Evolutionary conservation across 169 alveolate genomes (phyloP).

Genomic region (Cardiosporidium cionae): DNA sequence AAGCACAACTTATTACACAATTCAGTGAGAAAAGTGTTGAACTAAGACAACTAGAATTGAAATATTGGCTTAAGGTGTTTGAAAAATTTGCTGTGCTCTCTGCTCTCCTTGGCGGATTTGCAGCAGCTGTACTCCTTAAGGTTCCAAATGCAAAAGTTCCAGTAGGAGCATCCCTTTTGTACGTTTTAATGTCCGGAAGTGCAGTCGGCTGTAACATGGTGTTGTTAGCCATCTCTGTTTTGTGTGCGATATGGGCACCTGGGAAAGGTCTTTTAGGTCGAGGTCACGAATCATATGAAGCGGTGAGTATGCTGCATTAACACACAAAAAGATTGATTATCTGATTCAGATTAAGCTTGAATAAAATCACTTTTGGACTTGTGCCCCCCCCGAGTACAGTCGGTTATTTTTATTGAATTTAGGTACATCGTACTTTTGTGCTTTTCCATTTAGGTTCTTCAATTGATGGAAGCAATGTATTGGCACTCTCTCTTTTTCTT

Average conservation of each 20-base stretch:
- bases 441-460: neutral
- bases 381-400: neutral
- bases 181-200: neutral
- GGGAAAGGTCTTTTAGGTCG: conserved; percentile 17
- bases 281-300: conserved; percentile 8
- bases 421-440: neutral
- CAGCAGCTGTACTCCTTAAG: neutral
- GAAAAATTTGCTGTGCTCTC: conserved; percentile 10
- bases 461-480: conserved; percentile 9
- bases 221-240: neutral
- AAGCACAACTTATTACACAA: conserved; percentile 15
- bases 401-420: neutral
- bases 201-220: conserved; percentile 20
- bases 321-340: neutral
- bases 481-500: conserved; percentile 1
- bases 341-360: neutral
- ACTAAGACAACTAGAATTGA: conserved; percentile 13
- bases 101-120: conserved; percentile 26
- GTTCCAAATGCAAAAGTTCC: neutral
- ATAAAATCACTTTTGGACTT: neutral
- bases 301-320: conserved; percentile 1
- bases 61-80: conserved; percentile 19
- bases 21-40: conserved; percentile 1
- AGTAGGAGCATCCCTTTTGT: neutral
- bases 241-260: conserved; percentile 19